These are phyloP conservation scores for Canna indica DNA, from an alignment of 176 grass and related monocot species.

Conservation along the genomic window DNA sequence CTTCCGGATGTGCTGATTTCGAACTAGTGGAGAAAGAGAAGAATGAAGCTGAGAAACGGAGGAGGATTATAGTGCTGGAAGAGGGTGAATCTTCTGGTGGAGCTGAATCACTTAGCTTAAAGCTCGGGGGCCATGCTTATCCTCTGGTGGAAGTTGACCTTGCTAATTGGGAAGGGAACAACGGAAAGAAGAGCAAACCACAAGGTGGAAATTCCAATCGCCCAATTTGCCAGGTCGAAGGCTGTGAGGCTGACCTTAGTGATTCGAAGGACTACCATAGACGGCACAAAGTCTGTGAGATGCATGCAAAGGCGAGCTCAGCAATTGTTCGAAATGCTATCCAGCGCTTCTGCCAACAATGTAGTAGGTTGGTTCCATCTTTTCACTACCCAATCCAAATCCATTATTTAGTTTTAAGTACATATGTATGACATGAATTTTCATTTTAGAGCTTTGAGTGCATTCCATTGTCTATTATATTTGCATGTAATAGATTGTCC, in stretches of 20 bases:
- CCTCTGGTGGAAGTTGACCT: background rate
- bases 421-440: background rate
- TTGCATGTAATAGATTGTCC: background rate
- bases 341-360: slow-evolving; percentile 96
- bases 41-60: slow-evolving; percentile 62
- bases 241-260: slow-evolving; percentile 60
- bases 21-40: slow-evolving; percentile 16
- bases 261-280: slow-evolving; percentile 81
- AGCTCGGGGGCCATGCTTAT: slow-evolving; percentile 21
- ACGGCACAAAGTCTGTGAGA: slow-evolving; percentile 93
- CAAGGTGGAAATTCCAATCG: slow-evolving; percentile 47
- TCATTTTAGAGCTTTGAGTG: background rate
- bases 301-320: slow-evolving; percentile 84
- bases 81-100: slow-evolving; percentile 15
- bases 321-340: slow-evolving; percentile 59
- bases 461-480: background rate
- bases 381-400: background rate
- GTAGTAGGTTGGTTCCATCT: slow-evolving; percentile 57
- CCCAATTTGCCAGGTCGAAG: slow-evolving; percentile 69
- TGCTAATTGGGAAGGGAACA: slow-evolving; percentile 39
- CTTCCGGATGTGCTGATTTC: slow-evolving; percentile 35
- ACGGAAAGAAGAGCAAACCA: slow-evolving; percentile 63
- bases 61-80: slow-evolving; percentile 40
- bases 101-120: slow-evolving; percentile 35
- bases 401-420: background rate